A percentile compares a stretch with the other conserved stretches of the same genome.
These are phyloP conservation scores for Xylaria sp. DNA, from an alignment of 495 filamentous ascomycete genomes.

Conservation along the genomic window DNA sequence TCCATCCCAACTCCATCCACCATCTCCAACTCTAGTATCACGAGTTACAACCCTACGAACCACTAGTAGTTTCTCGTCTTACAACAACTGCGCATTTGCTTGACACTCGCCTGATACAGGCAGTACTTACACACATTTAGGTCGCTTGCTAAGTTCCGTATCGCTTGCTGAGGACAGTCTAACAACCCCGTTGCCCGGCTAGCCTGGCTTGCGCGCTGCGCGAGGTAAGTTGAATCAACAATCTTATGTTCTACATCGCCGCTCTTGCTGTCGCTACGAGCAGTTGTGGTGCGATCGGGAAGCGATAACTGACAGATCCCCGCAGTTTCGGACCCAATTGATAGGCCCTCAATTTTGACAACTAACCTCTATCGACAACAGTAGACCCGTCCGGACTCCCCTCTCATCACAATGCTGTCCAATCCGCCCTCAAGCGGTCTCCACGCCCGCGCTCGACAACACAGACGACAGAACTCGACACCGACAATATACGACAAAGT, in stretches of 20 bases:
- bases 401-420: constrained; percentile 77
- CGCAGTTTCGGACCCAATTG: constrained; percentile 64
- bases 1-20: constrained; percentile 16
- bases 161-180: constrained; percentile 53
- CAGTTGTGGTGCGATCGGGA: constrained; percentile 26
- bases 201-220: constrained; percentile 77
- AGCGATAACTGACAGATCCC: constrained; percentile 28
- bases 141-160: constrained; percentile 44
- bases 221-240: constrained; percentile 60
- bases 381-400: constrained; percentile 62
- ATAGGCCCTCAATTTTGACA: constrained; percentile 49
- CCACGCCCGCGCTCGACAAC: constrained; percentile 73
- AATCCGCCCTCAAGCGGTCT: constrained; percentile 65
- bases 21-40: not conserved
- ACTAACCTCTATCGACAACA: constrained; percentile 54
- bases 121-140: constrained; percentile 40
- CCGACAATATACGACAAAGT: constrained; percentile 74
- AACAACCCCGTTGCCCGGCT: constrained; percentile 60
- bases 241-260: not conserved
- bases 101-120: constrained; percentile 20
- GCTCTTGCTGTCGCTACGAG: constrained; percentile 22
- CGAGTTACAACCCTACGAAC: not conserved
- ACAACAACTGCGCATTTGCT: not conserved
- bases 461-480: constrained; percentile 89
- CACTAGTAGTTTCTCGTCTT: not conserved